Evolutionary conservation across 176 grass and related monocot species (phyloP).

Genomic region (Carex kokanica): DNA sequence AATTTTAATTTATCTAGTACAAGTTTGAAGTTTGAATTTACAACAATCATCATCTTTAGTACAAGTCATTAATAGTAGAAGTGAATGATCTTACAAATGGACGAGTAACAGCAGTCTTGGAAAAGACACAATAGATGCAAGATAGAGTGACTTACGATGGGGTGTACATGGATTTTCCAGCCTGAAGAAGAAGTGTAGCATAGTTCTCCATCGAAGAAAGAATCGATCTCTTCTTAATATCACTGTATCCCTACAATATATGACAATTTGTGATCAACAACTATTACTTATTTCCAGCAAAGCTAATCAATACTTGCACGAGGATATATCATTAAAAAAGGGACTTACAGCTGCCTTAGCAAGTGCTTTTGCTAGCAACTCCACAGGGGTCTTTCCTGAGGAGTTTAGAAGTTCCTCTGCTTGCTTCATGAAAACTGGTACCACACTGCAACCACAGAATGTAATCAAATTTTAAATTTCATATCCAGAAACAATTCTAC

Average conservation of each 20-base stretch:
- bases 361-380: slow-evolving; percentile 88
- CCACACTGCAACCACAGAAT: slow-evolving; percentile 59
- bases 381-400: slow-evolving; percentile 57
- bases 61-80: neutral
- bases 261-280: slow-evolving; percentile 21
- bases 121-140: neutral
- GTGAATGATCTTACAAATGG: neutral
- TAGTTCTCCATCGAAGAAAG: slow-evolving; percentile 84
- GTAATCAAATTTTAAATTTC: neutral
- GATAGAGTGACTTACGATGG: slow-evolving; percentile 46
- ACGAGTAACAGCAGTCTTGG: neutral
- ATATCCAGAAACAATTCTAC: neutral
- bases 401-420: slow-evolving; percentile 72
- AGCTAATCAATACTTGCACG: neutral
- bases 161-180: slow-evolving; percentile 64
- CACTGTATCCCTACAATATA: slow-evolving; percentile 62
- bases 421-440: slow-evolving; percentile 91
- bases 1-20: too few species aligned
- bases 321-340: neutral
- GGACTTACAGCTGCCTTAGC: slow-evolving; percentile 88
- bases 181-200: slow-evolving; percentile 71
- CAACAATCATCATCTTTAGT: neutral
- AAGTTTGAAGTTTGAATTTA: neutral
- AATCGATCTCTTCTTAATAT: slow-evolving; percentile 96
- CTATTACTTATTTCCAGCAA: neutral